Evolutionary conservation across 805 yeast genomes (phyloP), one percentile per base, ranked within the genome.

Genomic region (Cyberlindnera mississippiensis): DNA sequence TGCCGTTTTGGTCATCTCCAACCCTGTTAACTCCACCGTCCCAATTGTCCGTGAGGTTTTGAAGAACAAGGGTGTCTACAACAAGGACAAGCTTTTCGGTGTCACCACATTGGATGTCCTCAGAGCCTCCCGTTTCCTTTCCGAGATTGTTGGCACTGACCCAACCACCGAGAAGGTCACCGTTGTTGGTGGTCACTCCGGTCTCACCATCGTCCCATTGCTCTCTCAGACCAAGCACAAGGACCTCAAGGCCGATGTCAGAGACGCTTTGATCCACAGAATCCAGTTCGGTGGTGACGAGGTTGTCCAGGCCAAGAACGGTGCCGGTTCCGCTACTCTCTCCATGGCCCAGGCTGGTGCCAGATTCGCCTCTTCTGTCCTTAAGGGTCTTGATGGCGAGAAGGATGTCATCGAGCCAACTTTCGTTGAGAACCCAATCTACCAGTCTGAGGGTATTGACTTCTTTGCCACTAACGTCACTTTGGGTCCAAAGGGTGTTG

Each of bases 161-260:
- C 61, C 78, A 84, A 73, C 96, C 95, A 63, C 75, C 53, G 95
- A 85, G 75, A 71, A 67, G 54, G 86, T 89, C 52, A 77, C 87
- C 53, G 96, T 90, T 62, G 91, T 90, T 53, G 97, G 97, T 66
- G 97, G 97, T 59, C 97, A 89, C 81, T 87, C 96, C 46, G 97
- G 97, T 70, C 82, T 83, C 64, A 90, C 97, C 67, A 89, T 89
- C 68, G 95, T 89, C 48, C 97, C 97, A 62, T 73, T 90, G 67
- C 72, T 89, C 65, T 85, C 95, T 49, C 96, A 85, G 73, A 75
- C 93, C 55, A 75, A 69, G 68, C 87, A 84, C 75, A 75, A 75
- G 64, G 56, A 69, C 20, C 69, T 84, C 64, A 70, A 78, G 57
- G 78, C 76, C 54, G 91, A 85, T 64, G 72, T 68, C 70, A 76